Evolutionary conservation across 108 stramenopile genomes (phyloP).

Genomic region (Heterococcus sp.): DNA sequence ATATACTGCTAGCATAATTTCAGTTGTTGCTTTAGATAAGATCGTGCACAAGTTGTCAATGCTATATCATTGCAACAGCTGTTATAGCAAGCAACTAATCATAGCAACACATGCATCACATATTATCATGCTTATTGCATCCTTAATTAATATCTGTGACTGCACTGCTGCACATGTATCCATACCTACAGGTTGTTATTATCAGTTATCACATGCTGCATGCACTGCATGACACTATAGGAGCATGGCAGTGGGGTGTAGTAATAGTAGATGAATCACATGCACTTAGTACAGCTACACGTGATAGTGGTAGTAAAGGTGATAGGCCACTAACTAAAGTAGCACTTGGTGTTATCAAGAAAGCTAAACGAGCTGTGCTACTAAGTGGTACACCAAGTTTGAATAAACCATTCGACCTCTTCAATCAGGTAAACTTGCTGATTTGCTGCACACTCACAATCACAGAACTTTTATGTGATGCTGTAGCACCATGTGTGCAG

Average conservation of each 20-base stretch:
- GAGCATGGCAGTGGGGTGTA: conserved; percentile 27
- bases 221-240: conserved; percentile 12
- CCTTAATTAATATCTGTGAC: no score
- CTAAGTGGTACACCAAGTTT: conserved; percentile 94
- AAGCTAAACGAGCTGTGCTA: conserved; percentile 72
- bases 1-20: no score
- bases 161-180: no score
- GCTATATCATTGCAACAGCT: no score
- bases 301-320: not conserved
- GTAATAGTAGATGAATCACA: conserved; percentile 92
- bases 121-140: no score
- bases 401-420: conserved; percentile 85
- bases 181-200: not conserved
- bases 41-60: no score
- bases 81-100: no score
- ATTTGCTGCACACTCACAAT: not conserved
- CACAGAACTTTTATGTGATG: not conserved
- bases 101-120: no score
- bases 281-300: conserved; percentile 18
- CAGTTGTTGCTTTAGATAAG: no score
- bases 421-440: conserved; percentile 77
- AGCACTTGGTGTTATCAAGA: conserved; percentile 72
- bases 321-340: conserved; percentile 52
- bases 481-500: no score
- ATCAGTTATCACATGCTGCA: not conserved